Evolutionary conservation across 371 early-diverging fungal genomes (phyloP).

Genomic region (Mucor plumbeus): DNA sequence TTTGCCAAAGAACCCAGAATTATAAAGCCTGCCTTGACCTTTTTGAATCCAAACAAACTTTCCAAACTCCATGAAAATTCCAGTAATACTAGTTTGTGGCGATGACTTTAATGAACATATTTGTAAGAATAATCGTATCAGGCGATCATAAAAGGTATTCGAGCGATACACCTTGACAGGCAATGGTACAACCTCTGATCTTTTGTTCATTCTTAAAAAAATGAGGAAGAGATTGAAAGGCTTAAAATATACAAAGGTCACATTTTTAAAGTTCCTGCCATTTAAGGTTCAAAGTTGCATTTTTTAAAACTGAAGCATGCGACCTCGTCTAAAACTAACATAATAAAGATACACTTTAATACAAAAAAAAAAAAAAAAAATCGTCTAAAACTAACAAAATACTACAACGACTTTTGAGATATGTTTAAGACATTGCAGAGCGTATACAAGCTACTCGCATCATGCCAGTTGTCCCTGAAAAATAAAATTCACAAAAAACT

Average conservation of each 20-base stretch:
- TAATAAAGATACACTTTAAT: no score
- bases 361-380: no score
- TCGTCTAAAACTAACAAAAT: no score
- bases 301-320: no score
- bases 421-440: no score
- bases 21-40: conserved; percentile 50
- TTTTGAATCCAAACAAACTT: conserved; percentile 54
- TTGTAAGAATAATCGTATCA: neutral
- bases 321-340: no score
- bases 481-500: no score
- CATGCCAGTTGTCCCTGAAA: no score
- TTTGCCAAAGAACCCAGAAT: conserved; percentile 83
- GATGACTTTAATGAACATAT: conserved; percentile 4
- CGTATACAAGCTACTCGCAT: no score
- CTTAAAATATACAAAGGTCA: neutral
- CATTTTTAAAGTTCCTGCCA: neutral
- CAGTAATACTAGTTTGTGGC: conserved; percentile 14
- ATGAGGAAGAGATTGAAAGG: neutral
- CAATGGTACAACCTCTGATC: neutral
- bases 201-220: neutral
- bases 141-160: neutral
- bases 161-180: conserved; percentile 15
- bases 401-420: no score
- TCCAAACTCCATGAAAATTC: conserved; percentile 41
- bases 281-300: no score